phyloP scores from a whole-genome alignment of 2,329 filamentous ascomycete species.

The Paradendryphiella salina region DNA sequence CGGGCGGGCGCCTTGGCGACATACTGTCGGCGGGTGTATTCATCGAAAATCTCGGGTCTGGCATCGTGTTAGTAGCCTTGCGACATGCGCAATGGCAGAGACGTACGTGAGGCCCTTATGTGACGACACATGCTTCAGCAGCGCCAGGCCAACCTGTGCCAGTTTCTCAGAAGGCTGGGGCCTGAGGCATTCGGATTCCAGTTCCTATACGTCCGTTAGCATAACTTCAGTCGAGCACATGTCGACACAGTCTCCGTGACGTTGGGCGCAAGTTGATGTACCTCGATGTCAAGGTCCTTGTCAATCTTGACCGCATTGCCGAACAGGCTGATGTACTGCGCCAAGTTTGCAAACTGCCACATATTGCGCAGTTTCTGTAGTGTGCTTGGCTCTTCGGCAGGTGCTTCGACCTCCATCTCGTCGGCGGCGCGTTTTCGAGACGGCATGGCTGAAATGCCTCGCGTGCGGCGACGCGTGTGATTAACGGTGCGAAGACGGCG shows the following conservation, averaged over 20 bases:
- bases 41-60: conserved; percentile 86
- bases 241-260: conserved; percentile 17
- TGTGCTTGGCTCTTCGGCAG: conserved; percentile 47
- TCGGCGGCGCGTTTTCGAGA: conserved; percentile 51
- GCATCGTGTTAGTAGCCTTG: conserved; percentile 19
- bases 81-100: background rate
- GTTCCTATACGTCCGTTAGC: conserved; percentile 63
- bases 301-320: conserved; percentile 87
- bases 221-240: conserved; percentile 3
- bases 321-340: conserved; percentile 92
- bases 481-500: background rate
- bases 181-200: conserved; percentile 87
- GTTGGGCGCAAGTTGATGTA: conserved; percentile 51
- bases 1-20: conserved; percentile 73
- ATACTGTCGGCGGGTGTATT: conserved; percentile 89
- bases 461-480: conserved; percentile 42
- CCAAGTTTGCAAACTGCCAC: conserved; percentile 94
- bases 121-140: conserved; percentile 92
- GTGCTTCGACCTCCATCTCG: conserved; percentile 58
- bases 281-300: conserved; percentile 86
- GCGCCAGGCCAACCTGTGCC: conserved; percentile 77
- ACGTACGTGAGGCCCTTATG: conserved; percentile 88
- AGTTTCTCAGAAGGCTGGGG: conserved; percentile 71
- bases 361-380: conserved; percentile 77
- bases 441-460: conserved; percentile 40